A percentile compares a stretch with the other conserved stretches of the same genome.
These are phyloP conservation scores for Fusarium sp. DNA, from an alignment of 2,329 filamentous ascomycete genomes.

Conservation along the genomic window DNA sequence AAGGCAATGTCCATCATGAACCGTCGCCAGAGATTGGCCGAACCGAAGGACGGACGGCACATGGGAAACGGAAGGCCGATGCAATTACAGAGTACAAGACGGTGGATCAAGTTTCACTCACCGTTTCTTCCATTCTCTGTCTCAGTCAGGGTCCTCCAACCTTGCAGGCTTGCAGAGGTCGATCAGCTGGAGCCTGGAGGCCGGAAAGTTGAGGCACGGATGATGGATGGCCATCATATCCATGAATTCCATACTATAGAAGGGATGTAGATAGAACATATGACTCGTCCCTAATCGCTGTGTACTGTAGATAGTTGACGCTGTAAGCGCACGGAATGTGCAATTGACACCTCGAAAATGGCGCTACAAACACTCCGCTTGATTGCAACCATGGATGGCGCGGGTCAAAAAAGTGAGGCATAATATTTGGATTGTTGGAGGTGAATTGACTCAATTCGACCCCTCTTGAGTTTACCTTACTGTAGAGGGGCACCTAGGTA, in stretches of 20 bases:
- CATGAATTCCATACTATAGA: not conserved
- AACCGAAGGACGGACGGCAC: conserved; percentile 25
- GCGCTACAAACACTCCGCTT: conserved; percentile 21
- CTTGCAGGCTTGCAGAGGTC: not conserved
- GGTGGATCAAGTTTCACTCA: conserved; percentile 30
- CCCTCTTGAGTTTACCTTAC: conserved; percentile 12
- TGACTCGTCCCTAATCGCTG: not conserved
- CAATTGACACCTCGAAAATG: not conserved
- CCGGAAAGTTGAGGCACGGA: conserved; percentile 17
- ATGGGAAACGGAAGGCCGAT: conserved; percentile 32
- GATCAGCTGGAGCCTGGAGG: conserved; percentile 16
- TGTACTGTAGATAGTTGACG: not conserved
- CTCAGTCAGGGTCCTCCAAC: no score
- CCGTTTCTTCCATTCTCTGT: conserved; percentile 22
- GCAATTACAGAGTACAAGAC: conserved; percentile 1
- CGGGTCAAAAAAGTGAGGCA: conserved; percentile 12
- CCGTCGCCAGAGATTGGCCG: conserved; percentile 22
- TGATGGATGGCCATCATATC: not conserved
- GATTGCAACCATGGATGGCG: not conserved
- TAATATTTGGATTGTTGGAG: conserved; percentile 25
- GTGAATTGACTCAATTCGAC: conserved; percentile 24
- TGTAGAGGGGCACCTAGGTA: not conserved
- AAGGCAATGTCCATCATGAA: conserved; percentile 5
- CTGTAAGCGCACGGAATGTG: conserved; percentile 11
- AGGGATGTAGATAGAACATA: conserved; percentile 17